These are phyloP conservation scores for Melaleuca quinquenervia DNA, from an alignment of 345 rosid species.

Conservation along the genomic window DNA sequence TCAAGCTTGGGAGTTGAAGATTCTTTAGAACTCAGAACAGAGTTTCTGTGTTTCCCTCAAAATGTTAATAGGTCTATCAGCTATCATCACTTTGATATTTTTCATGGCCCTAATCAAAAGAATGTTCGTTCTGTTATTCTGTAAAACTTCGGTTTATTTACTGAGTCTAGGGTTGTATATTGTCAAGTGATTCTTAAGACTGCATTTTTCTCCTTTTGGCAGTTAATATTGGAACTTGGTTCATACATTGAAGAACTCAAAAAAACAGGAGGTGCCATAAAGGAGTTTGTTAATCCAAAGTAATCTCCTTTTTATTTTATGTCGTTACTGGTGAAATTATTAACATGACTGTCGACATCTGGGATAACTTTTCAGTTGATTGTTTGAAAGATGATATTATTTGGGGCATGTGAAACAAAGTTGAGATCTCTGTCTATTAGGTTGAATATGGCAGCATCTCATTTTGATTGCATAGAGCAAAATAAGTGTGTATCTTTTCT, in stretches of 20 bases:
- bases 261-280: constrained; percentile 85
- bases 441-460: neutral
- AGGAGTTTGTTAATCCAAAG: constrained; percentile 99
- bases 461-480: neutral
- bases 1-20: neutral
- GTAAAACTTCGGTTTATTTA: neutral
- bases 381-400: neutral
- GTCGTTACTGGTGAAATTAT: neutral
- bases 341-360: neutral
- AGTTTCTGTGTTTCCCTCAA: neutral
- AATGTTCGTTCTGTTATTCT: neutral
- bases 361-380: neutral
- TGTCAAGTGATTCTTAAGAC: neutral
- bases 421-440: neutral
- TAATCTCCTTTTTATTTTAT: constrained; percentile 19
- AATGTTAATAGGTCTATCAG: neutral
- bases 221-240: constrained; percentile 85
- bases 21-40: neutral
- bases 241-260: constrained; percentile 77
- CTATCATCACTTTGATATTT: neutral
- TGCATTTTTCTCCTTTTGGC: constrained; percentile 4
- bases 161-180: neutral
- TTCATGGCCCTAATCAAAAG: neutral
- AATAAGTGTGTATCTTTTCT: neutral
- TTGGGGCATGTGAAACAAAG: neutral